Conservation (phyloP, 2,329 filamentous ascomycete species). For the Arthrobotrys sinensis region DNA sequence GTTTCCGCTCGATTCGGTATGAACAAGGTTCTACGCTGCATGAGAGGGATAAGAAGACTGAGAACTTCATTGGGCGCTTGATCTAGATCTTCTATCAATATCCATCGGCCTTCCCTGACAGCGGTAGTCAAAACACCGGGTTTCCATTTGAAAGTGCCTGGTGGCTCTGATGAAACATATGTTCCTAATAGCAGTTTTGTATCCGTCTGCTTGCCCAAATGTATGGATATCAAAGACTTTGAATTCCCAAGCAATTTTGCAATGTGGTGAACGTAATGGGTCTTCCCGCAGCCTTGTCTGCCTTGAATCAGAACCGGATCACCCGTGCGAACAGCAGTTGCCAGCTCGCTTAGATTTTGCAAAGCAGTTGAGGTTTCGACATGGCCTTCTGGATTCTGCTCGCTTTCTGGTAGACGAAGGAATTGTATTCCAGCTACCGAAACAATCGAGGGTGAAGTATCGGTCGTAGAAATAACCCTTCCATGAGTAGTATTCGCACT, state of each 20-base stretch:
- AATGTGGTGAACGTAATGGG: conserved; percentile 84
- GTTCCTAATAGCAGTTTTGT: conserved; percentile 95
- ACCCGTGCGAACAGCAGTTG: conserved; percentile 76
- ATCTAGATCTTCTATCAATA: conserved; percentile 96
- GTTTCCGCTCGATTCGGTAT: conserved; percentile 91
- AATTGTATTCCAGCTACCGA: conserved; percentile 48
- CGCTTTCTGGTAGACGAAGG: conserved; percentile 69
- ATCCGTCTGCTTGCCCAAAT: conserved; percentile 98
- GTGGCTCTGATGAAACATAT: conserved; percentile 85
- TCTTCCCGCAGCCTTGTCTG: conserved; percentile 90
- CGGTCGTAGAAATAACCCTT: conserved; percentile 32
- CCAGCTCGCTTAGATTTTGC: conserved; percentile 79
- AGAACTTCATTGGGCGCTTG: conserved; percentile 95
- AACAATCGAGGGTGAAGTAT: conserved; percentile 39
- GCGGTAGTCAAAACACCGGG: conserved; percentile 94
- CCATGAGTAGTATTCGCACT: not conserved
- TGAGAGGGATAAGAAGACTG: conserved; percentile 90
- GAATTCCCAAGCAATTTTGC: conserved; percentile 84
- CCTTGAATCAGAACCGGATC: conserved; percentile 87
- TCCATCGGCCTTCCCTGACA: conserved; percentile 93
- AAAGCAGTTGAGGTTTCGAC: conserved; percentile 81
- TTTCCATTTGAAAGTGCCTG: conserved; percentile 92
- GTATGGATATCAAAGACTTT: conserved; percentile 88
- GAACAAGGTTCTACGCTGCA: conserved; percentile 90
- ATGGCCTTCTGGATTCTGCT: conserved; percentile 74